Evolutionary conservation across 73 alveolate species (phyloP).

Genomic region (Stentor roeselii): DNA sequence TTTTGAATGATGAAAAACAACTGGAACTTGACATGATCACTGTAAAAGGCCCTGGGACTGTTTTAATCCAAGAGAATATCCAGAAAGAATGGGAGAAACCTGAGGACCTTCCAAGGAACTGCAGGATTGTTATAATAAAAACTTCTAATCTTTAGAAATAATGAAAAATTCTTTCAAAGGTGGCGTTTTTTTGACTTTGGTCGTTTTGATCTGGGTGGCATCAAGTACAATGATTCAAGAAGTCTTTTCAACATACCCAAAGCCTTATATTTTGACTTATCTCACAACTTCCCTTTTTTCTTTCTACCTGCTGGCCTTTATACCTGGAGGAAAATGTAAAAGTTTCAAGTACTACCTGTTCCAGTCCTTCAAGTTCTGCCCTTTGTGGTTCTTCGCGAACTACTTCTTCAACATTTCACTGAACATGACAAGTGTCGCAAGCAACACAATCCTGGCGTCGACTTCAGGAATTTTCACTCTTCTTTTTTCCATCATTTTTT

Average conservation of each 20-base stretch:
- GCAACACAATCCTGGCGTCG: conserved; percentile 40
- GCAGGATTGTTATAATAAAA: too few species aligned
- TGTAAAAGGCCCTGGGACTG: too few species aligned
- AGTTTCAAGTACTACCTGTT: too few species aligned
- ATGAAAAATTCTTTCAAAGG: background rate
- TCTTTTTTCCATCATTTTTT: conserved; percentile 27
- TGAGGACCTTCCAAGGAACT: too few species aligned
- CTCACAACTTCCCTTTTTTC: conserved; percentile 38
- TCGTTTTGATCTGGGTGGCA: background rate
- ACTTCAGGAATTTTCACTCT: conserved; percentile 45
- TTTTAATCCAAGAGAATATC: too few species aligned
- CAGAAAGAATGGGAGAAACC: too few species aligned
- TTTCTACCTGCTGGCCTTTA: conserved; percentile 30
- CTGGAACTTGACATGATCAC: too few species aligned
- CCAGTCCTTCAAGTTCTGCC: conserved; percentile 30
- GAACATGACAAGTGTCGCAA: conserved; percentile 31
- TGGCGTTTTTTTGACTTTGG: background rate
- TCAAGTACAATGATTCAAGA: background rate
- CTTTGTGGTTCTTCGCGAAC: conserved; percentile 53
- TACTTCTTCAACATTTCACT: conserved; percentile 47
- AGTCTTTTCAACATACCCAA: background rate
- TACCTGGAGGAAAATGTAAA: too few species aligned
- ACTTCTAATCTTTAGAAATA: too few species aligned
- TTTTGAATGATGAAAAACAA: too few species aligned
- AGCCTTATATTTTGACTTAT: conserved; percentile 45